Conservation (phyloP, 768 basidiomycete species). For the Suillus lakei region DNA sequence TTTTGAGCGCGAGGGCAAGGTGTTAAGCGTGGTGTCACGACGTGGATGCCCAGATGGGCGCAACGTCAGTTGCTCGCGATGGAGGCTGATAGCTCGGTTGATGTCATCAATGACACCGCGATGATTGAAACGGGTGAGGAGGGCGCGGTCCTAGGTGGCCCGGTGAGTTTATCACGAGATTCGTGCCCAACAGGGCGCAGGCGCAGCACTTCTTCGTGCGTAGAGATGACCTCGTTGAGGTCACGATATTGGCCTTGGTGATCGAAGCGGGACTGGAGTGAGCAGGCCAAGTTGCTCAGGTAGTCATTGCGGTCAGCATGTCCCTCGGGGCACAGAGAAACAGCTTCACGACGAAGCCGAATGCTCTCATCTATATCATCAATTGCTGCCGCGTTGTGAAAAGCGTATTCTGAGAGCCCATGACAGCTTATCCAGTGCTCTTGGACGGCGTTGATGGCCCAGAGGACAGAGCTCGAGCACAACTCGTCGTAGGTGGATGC, state of each 20-base stretch:
- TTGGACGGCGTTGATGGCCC: too few relatives aligned
- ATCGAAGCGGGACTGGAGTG: conserved; percentile 16
- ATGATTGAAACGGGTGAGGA: conserved; percentile 18
- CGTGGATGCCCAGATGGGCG: conserved; percentile 10
- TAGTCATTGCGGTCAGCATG: conserved; percentile 8
- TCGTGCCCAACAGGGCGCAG: background rate
- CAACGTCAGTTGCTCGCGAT: conserved; percentile 11
- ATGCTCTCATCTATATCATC: conserved; percentile 18
- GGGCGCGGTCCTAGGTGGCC: conserved; percentile 21
- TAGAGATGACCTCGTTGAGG: background rate
- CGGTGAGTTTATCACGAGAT: conserved; percentile 11
- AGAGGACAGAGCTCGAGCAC: background rate
- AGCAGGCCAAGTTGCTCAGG: conserved; percentile 16
- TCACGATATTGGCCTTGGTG: conserved; percentile 2
- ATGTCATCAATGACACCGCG: conserved; percentile 19
- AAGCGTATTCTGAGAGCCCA: conserved; percentile 5
- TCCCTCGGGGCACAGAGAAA: conserved; percentile 15
- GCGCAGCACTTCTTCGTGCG: background rate
- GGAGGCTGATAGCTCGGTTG: conserved; percentile 13
- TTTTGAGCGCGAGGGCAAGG: conserved; percentile 17
- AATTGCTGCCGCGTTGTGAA: background rate
- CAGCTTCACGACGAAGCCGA: conserved; percentile 3
- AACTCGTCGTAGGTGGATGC: background rate
- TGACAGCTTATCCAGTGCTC: too few relatives aligned
- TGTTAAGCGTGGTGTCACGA: conserved; percentile 12